Evolutionary conservation across 129 eudicot genomes (phyloP).

Genomic region (Saussurea involucrata): DNA sequence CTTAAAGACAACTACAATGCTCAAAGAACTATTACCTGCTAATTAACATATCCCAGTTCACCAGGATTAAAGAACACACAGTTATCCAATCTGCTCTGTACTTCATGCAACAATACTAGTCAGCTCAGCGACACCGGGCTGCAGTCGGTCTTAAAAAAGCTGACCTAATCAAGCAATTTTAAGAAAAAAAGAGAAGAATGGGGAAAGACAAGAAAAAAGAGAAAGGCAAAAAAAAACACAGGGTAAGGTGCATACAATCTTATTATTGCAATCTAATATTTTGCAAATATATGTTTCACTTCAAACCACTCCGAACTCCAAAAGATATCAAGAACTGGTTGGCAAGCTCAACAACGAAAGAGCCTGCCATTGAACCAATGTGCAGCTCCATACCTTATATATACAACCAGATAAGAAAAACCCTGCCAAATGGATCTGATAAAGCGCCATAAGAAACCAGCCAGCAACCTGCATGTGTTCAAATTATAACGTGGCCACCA

Average conservation of each 20-base stretch:
- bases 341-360: conserved; percentile 8
- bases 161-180: conserved; percentile 43
- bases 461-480: conserved; percentile 47
- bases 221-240: conserved; percentile 7
- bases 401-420: conserved; percentile 27
- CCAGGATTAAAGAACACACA: conserved; percentile 18
- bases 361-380: conserved; percentile 22
- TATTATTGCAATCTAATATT: conserved; percentile 23
- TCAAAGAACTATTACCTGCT: conserved; percentile 45
- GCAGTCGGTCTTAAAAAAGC: conserved; percentile 37
- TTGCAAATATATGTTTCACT: conserved; percentile 8
- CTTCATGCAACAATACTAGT: conserved; percentile 14
- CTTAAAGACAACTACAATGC: neutral
- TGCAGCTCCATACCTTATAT: conserved; percentile 44
- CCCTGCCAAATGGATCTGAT: conserved; percentile 30
- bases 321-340: conserved; percentile 11
- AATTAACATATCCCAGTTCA: conserved; percentile 27
- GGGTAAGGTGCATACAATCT: conserved; percentile 29
- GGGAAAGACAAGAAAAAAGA: neutral
- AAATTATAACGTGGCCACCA: conserved; percentile 33
- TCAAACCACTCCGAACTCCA: conserved; percentile 21
- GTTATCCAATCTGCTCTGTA: conserved; percentile 20
- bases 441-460: conserved; percentile 41
- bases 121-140: conserved; percentile 49
- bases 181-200: conserved; percentile 16